Evolutionary conservation across 2,329 filamentous ascomycete species (phyloP).

Genomic region (Metarhizium guizhouense): DNA sequence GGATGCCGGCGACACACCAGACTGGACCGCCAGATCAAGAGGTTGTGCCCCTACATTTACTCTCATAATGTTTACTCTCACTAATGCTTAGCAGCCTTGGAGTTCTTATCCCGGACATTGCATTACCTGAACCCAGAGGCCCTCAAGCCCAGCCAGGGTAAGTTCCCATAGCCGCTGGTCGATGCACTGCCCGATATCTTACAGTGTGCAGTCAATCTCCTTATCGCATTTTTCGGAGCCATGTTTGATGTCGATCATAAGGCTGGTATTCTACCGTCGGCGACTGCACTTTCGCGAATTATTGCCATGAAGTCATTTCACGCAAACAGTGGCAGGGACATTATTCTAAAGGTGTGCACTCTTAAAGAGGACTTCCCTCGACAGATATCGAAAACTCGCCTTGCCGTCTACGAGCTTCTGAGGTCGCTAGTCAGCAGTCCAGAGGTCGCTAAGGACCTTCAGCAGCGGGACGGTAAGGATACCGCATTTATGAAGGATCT

Average conservation of each 20-base stretch:
- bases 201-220: constrained; percentile 28
- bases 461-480: constrained; percentile 31
- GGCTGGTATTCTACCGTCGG: constrained; percentile 46
- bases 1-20: constrained; percentile 33
- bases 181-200: neutral
- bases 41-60: constrained; percentile 19
- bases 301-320: constrained; percentile 42
- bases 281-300: constrained; percentile 42
- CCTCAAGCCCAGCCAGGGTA: constrained; percentile 43
- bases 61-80: neutral
- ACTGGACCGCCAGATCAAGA: constrained; percentile 45
- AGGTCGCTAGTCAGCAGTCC: constrained; percentile 32
- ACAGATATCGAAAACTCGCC: constrained; percentile 41
- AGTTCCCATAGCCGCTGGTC: neutral
- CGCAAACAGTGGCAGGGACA: constrained; percentile 35
- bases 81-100: constrained; percentile 31
- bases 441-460: constrained; percentile 33
- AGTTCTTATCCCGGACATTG: constrained; percentile 47
- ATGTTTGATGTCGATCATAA: constrained; percentile 52
- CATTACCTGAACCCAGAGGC: constrained; percentile 35
- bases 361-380: constrained; percentile 49
- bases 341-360: constrained; percentile 39
- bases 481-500: constrained; percentile 40
- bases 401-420: constrained; percentile 43
- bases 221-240: constrained; percentile 46